Base-by-base conservation (phyloP, 2,329 filamentous ascomycete species). In the Hypoxylon sp. region DNA sequence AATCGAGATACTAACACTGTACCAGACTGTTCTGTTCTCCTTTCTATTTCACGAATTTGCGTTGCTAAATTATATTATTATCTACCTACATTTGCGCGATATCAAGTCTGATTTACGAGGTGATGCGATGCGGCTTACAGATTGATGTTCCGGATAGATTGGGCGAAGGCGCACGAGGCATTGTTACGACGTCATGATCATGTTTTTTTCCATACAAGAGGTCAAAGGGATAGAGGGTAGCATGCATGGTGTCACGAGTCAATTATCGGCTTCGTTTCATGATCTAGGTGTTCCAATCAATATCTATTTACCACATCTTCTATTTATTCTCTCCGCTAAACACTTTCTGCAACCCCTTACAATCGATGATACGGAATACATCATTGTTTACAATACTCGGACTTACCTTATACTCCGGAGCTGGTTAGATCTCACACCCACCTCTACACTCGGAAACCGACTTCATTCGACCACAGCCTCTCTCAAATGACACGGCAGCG, bases 1-100 rank as follows among this genome's bases (percentile, higher is more conserved):
- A 65, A 55, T 61, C 65, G 39, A 65, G 69, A 44, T 67, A 60
- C 24, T 68, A 41, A 68, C 54, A 1, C 22, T 17, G 5, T 37
- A 22, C 30, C 22, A 4, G 24, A 5, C 44, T 24, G 7, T 17
- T n/a, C 13, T 48, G 1, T 19, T 44, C 13, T 26, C 1, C 37
- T 48, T n/a, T 56, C 47, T 47, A 26, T 47, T 19, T 39, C n/a
- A 41, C 20, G 5, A 11, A 17, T 47, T 8, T 28, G 20, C 39
- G 7, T 54, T n/a, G n/a, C n/a, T n/a, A n/a, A n/a, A n/a, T n/a
- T n/a, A n/a, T n/a, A n/a, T n/a, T 22, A n/a, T 32, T 32, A 11
- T 51, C 4, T 55, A 10, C 6, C 30, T 41, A 13, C 11, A 46
- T n/a, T 5, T 46, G 28, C 19, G n/a, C 22, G 41, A 5, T 6